These are phyloP conservation scores for Stenogyne calaminthoides DNA, from an alignment of 305 asterid genomes.

Conservation along the genomic window DNA sequence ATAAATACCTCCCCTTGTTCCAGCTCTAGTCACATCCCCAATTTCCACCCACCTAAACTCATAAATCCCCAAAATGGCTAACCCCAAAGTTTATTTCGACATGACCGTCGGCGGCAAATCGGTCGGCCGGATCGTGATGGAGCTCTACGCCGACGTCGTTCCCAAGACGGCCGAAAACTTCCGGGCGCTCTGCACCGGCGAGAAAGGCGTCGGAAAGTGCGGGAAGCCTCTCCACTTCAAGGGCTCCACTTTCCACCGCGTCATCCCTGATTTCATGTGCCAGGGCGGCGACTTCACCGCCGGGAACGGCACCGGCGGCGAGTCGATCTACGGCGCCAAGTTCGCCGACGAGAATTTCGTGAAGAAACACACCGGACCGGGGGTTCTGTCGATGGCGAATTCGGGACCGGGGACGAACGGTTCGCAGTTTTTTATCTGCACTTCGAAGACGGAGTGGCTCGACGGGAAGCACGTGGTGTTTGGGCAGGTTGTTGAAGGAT, in stretches of 20 bases:
- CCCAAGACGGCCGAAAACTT: slow-evolving; percentile 70
- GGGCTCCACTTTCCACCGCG: slow-evolving; percentile 66
- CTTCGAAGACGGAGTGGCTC: slow-evolving; percentile 68
- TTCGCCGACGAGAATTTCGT: slow-evolving; percentile 66
- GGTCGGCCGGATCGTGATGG: slow-evolving; percentile 60
- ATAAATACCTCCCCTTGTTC: slow-evolving; percentile 28
- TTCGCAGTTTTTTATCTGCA: slow-evolving; percentile 68
- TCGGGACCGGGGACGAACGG: slow-evolving; percentile 70
- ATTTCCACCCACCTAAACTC: background rate
- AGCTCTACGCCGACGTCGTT: slow-evolving; percentile 54
- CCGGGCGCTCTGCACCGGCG: slow-evolving; percentile 75
- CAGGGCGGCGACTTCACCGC: slow-evolving; percentile 78
- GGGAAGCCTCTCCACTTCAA: slow-evolving; percentile 78
- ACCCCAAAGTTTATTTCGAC: slow-evolving; percentile 70
- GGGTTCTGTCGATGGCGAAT: slow-evolving; percentile 68
- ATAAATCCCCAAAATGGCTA: slow-evolving; percentile 31
- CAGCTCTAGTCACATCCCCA: background rate
- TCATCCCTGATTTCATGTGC: slow-evolving; percentile 72
- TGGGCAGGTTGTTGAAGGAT: slow-evolving; percentile 65
- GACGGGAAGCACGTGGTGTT: slow-evolving; percentile 77
- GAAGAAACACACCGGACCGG: slow-evolving; percentile 71
- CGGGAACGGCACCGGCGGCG: slow-evolving; percentile 77
- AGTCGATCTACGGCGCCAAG: slow-evolving; percentile 63
- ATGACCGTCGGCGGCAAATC: slow-evolving; percentile 58
- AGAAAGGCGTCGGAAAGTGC: slow-evolving; percentile 52